A percentile compares a stretch with the other conserved stretches of the same genome.
Evolutionary conservation across 2,329 filamentous ascomycete species (phyloP).

Genomic region (Pseudogymnoascus sp.): DNA sequence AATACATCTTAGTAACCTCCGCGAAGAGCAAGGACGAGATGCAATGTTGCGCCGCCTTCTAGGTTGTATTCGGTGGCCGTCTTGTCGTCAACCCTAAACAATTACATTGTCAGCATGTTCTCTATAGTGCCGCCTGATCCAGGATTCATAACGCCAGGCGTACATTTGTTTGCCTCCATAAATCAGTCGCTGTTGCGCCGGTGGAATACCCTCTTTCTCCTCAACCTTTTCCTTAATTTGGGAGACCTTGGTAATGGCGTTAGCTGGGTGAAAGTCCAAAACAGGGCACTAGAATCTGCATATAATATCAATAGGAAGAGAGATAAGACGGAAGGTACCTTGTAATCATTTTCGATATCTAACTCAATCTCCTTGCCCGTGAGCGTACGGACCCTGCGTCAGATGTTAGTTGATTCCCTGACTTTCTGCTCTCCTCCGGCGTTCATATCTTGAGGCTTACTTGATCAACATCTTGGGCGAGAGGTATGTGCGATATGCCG

Average conservation of each 20-base stretch:
- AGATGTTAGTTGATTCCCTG: slow-evolving; percentile 9
- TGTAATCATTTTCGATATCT: slow-evolving; percentile 90
- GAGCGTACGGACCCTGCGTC: slow-evolving; percentile 78
- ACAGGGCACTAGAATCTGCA: background rate
- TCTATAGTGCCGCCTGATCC: background rate
- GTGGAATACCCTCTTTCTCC: slow-evolving; percentile 97
- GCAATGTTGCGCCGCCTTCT: slow-evolving; percentile 84
- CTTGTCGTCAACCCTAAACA: slow-evolving; percentile 83
- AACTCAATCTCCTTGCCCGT: slow-evolving; percentile 99
- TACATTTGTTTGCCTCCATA: slow-evolving; percentile 98
- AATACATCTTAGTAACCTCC: slow-evolving; percentile 45
- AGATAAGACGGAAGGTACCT: slow-evolving; percentile 43
- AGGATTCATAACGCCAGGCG: slow-evolving; percentile 19
- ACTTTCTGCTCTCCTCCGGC: background rate
- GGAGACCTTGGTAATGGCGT: slow-evolving; percentile 52
- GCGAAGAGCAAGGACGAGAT: slow-evolving; percentile 88
- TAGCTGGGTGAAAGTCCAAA: background rate
- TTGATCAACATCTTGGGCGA: slow-evolving; percentile 41
- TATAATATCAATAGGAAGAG: background rate
- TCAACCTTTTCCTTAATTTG: slow-evolving; percentile 99
- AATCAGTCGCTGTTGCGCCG: slow-evolving; percentile 91
- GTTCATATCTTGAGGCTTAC: slow-evolving; percentile 27
- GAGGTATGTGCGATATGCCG: background rate
- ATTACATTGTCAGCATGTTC: background rate
- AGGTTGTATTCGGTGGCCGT: slow-evolving; percentile 84